A percentile compares a stretch with the other conserved stretches of the same genome.
Conservation (phyloP, 2,329 filamentous ascomycete species). For the Cladophialophora immunda region DNA sequence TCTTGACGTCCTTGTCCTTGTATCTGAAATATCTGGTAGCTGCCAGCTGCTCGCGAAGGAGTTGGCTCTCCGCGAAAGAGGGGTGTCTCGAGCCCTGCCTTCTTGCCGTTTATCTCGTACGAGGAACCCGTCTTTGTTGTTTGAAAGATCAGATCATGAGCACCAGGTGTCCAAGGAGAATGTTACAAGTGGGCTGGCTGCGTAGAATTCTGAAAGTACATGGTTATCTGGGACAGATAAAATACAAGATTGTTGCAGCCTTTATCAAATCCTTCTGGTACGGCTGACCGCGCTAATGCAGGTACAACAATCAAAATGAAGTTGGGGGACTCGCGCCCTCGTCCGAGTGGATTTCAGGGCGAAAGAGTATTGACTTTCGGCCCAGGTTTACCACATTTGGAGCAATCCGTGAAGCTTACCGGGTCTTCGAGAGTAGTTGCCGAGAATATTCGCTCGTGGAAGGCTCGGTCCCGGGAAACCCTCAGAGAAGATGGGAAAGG, state of each 20-base stretch:
- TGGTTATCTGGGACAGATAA: constrained; percentile 9
- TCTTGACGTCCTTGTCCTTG: too few species aligned
- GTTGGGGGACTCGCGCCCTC: constrained; percentile 7
- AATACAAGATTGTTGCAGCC: constrained; percentile 21
- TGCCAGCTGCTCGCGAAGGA: constrained; percentile 45
- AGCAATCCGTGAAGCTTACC: constrained; percentile 45
- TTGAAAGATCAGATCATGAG: neutral
- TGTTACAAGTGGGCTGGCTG: neutral
- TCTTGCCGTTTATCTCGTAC: constrained; percentile 11
- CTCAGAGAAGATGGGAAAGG: neutral
- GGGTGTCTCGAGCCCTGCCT: constrained; percentile 51
- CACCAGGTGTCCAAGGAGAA: neutral
- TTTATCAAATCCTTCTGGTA: constrained; percentile 12
- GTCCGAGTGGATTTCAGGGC: constrained; percentile 22
- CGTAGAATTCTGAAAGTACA: neutral
- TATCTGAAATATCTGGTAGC: constrained; percentile 24
- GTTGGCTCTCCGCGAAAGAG: constrained; percentile 49
- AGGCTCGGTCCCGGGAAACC: neutral
- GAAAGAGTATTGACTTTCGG: neutral
- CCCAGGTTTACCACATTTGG: neutral
- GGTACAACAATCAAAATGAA: constrained; percentile 4
- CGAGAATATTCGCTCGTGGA: neutral
- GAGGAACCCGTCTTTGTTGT: constrained; percentile 8
- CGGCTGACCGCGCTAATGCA: constrained; percentile 21
- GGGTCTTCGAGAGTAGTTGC: neutral